Conservation (phyloP, 352 stramenopile species). For the Pseudoperonospora humuli region DNA sequence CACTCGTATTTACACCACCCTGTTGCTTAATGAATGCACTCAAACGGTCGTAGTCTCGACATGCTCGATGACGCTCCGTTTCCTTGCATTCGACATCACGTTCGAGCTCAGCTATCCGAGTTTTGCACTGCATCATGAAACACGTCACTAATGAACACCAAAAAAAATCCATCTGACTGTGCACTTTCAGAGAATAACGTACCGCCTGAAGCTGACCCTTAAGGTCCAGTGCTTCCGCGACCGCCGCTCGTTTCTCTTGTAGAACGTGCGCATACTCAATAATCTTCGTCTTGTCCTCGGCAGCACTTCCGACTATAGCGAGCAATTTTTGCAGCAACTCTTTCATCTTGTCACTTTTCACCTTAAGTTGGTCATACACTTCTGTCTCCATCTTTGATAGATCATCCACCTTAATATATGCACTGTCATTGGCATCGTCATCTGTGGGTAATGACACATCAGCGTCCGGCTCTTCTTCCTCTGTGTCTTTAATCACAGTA, state of each 20-base stretch:
- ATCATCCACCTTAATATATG: constrained; percentile 26
- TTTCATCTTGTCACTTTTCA: constrained; percentile 24
- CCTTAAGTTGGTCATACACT: constrained; percentile 33
- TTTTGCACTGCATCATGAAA: constrained; percentile 37
- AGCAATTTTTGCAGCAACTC: constrained; percentile 35
- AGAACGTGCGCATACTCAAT: constrained; percentile 54
- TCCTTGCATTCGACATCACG: constrained; percentile 68
- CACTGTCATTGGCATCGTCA: constrained; percentile 16
- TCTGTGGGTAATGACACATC: constrained; percentile 23
- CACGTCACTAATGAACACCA: constrained; percentile 6
- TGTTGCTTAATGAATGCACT: constrained; percentile 44
- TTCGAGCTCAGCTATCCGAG: constrained; percentile 49
- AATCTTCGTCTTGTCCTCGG: constrained; percentile 13
- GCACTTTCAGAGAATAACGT: constrained; percentile 9
- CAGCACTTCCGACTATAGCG: constrained; percentile 10
- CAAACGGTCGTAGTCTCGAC: constrained; percentile 66
- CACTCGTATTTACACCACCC: constrained; percentile 12
- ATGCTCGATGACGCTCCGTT: constrained; percentile 65
- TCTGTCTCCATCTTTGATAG: constrained; percentile 37
- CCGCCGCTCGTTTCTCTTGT: constrained; percentile 42
- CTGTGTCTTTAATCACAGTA: constrained; percentile 41
- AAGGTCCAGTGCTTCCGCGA: constrained; percentile 33
- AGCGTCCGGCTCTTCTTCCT: constrained; percentile 26
- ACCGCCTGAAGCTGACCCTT: constrained; percentile 55
- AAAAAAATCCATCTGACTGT: not conserved